Conservation (phyloP, 345 rosid genomes). For the Brassica cretica region DNA sequence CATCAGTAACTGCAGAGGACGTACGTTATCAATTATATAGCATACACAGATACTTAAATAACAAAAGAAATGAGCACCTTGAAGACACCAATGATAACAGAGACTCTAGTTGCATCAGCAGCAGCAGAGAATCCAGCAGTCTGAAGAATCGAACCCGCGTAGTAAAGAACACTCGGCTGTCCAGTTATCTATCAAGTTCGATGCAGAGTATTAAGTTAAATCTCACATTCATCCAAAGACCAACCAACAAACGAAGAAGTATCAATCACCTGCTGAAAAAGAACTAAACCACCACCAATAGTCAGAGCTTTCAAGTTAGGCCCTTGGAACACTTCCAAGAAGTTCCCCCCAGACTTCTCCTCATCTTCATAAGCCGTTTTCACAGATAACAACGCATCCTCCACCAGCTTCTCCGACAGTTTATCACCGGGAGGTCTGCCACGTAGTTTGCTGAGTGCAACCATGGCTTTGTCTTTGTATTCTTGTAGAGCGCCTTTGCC, state of each 20-base stretch:
- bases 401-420: slow-evolving; percentile 70
- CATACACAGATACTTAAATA: background rate
- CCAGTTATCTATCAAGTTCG: slow-evolving; percentile 33
- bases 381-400: slow-evolving; percentile 64
- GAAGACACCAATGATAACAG: slow-evolving; percentile 81
- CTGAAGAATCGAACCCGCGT: slow-evolving; percentile 97
- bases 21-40: slow-evolving; percentile 14
- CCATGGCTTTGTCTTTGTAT: slow-evolving; percentile 73
- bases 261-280: slow-evolving; percentile 52
- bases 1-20: slow-evolving; percentile 61
- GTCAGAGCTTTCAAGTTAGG: slow-evolving; percentile 87
- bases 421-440: slow-evolving; percentile 75
- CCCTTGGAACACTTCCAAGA: slow-evolving; percentile 87
- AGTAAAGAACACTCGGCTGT: slow-evolving; percentile 90
- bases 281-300: slow-evolving; percentile 92
- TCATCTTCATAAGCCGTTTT: slow-evolving; percentile 62
- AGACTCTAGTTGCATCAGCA: slow-evolving; percentile 93
- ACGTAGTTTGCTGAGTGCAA: slow-evolving; percentile 75
- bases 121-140: slow-evolving; percentile 98
- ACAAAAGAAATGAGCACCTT: slow-evolving; percentile 51
- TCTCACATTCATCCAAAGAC: background rate
- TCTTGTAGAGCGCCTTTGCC: slow-evolving; percentile 76
- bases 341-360: slow-evolving; percentile 65
- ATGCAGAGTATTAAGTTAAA: slow-evolving; percentile 18
- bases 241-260: background rate